Evolutionary conservation across 108 stramenopile genomes (phyloP).

Genomic region (Mediolabrus comicus): DNA sequence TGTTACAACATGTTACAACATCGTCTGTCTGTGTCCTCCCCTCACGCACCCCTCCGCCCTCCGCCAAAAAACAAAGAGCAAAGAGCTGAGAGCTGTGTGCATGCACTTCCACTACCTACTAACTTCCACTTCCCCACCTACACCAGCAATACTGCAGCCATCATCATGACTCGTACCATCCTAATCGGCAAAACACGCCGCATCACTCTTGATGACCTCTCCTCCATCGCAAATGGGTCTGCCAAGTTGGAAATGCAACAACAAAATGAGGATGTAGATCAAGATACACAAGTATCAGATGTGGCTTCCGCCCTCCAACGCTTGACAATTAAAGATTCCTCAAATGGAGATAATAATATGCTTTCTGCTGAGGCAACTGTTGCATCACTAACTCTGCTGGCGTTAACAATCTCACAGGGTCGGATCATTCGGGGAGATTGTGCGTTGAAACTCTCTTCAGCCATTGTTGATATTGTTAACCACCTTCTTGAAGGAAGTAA

Average conservation of each 20-base stretch:
- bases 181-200: conserved; percentile 50
- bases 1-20: no score
- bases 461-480: conserved; percentile 15
- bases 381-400: conserved; percentile 29
- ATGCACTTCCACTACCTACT: no score
- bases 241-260: conserved; percentile 20
- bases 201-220: conserved; percentile 47
- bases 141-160: background rate
- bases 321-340: background rate
- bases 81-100: no score
- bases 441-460: conserved; percentile 3
- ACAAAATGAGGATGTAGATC: background rate
- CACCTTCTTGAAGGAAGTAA: background rate
- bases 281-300: background rate
- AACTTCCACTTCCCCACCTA: no score
- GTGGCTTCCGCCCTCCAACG: background rate
- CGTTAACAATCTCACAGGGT: conserved; percentile 38
- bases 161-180: conserved; percentile 31
- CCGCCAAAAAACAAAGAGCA: no score
- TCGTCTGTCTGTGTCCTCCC: no score
- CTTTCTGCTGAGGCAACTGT: conserved; percentile 28
- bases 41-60: no score
- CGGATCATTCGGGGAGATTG: conserved; percentile 20
- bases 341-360: conserved; percentile 1
- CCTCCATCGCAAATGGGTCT: conserved; percentile 7